phyloP scores from a whole-genome alignment of 805 yeast species.

The Vanderwaltozyma tropicalis region DNA sequence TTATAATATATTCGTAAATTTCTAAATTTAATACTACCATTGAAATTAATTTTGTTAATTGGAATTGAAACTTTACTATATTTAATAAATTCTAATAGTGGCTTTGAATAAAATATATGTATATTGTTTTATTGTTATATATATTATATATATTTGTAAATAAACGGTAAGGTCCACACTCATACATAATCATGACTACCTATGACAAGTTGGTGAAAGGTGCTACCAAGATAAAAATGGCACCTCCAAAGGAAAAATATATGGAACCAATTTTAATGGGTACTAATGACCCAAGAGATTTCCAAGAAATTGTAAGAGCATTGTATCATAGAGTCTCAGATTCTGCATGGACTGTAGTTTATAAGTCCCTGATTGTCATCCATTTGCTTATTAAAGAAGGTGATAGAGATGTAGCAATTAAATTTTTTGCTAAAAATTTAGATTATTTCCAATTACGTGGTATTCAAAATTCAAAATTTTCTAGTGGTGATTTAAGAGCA shows the following conservation, averaged over 20 bases:
- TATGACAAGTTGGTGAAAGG: slow-evolving; percentile 71
- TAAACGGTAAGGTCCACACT: too few relatives aligned
- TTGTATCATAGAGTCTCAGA: slow-evolving; percentile 57
- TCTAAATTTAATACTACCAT: too few relatives aligned
- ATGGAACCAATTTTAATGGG: slow-evolving; percentile 77
- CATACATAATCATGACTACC: slow-evolving; percentile 21
- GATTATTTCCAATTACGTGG: slow-evolving; percentile 37
- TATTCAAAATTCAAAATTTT: slow-evolving; percentile 22
- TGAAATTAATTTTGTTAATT: too few relatives aligned
- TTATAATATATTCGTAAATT: too few relatives aligned
- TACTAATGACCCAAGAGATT: slow-evolving; percentile 34
- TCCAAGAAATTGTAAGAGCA: slow-evolving; percentile 58
- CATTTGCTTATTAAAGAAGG: slow-evolving; percentile 94
- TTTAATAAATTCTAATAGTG: too few relatives aligned
- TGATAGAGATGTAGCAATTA: slow-evolving; percentile 60
- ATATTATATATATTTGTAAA: too few relatives aligned
- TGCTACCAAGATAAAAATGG: slow-evolving; percentile 70
- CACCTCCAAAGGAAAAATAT: slow-evolving; percentile 96
- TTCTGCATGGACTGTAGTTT: slow-evolving; percentile 84
- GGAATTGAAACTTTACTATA: too few relatives aligned
- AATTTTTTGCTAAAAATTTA: slow-evolving; percentile 42
- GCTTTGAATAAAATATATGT: too few relatives aligned
- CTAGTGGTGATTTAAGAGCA: slow-evolving; percentile 40
- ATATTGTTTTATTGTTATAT: neutral
- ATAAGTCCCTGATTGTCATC: slow-evolving; percentile 70